Percentiles rank a stretch among this genome's conserved stretches.
Conservation (phyloP, 108 stramenopile species). For the Nitzschia palea region DNA sequence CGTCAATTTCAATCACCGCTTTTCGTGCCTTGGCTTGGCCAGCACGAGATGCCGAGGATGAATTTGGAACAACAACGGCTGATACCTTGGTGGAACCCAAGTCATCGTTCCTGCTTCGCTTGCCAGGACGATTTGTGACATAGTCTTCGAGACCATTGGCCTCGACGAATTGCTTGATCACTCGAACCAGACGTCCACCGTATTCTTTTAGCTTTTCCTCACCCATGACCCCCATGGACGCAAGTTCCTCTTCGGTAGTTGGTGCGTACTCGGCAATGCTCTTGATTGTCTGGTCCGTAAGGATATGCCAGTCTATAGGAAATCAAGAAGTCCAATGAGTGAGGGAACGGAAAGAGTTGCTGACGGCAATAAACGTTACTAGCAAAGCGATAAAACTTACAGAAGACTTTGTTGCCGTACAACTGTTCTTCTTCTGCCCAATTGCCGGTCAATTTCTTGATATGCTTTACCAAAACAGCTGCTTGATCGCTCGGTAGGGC, state of each 20-base stretch:
- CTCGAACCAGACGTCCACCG: slow-evolving; percentile 71
- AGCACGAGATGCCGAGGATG: background rate
- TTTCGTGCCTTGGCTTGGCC: slow-evolving; percentile 1
- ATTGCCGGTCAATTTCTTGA: slow-evolving; percentile 67
- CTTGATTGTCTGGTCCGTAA: slow-evolving; percentile 59
- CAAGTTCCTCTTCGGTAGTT: slow-evolving; percentile 69
- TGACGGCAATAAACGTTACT: background rate
- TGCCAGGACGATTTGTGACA: slow-evolving; percentile 21
- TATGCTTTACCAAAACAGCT: slow-evolving; percentile 42
- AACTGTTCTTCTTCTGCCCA: slow-evolving; percentile 87
- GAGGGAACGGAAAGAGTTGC: background rate
- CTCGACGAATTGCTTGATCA: slow-evolving; percentile 65
- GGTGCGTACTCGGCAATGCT: slow-evolving; percentile 68
- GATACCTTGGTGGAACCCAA: background rate
- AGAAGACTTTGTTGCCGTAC: slow-evolving; percentile 67
- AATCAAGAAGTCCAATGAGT: background rate
- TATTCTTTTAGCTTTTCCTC: slow-evolving; percentile 78
- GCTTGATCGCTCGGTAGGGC: slow-evolving; percentile 61
- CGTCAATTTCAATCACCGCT: slow-evolving; percentile 20
- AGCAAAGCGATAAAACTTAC: slow-evolving; percentile 54
- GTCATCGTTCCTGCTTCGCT: slow-evolving; percentile 1
- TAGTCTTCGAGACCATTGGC: slow-evolving; percentile 50
- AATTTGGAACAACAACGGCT: background rate
- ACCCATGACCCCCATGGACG: slow-evolving; percentile 55
- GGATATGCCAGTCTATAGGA: slow-evolving; percentile 80